Conservation (phyloP, 73 alveolate genomes). For the Tetrahymena malaccensis region DNA sequence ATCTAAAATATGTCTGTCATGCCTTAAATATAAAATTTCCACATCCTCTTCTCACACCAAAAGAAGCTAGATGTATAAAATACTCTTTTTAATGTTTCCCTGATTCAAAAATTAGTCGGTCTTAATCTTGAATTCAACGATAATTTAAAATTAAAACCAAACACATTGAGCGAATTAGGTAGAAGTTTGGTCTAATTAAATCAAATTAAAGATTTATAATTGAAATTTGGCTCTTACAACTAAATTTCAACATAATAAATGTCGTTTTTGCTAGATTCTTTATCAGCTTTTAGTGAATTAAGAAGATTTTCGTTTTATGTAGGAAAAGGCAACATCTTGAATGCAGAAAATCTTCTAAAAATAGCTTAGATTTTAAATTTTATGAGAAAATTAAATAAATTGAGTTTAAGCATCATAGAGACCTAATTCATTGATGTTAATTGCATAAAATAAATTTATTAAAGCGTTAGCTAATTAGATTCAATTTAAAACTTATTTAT, state of each 20-base stretch:
- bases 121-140: neutral
- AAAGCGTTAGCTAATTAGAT: neutral
- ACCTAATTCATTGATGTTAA: neutral
- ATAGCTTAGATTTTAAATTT: neutral
- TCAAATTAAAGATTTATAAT: neutral
- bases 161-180: neutral
- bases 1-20: neutral
- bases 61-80: neutral
- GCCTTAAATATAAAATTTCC: neutral
- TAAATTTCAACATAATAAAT: neutral
- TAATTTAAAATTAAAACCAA: neutral
- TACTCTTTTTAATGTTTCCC: neutral
- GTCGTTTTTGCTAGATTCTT: neutral
- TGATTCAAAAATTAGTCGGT: neutral
- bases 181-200: neutral
- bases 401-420: neutral
- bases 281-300: neutral
- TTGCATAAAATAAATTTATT: neutral
- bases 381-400: neutral
- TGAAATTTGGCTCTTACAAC: neutral
- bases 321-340: neutral
- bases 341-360: neutral
- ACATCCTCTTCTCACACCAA: neutral
- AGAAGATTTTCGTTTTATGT: neutral
- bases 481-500: neutral